Base-by-base conservation (phyloP, 352 stramenopile genomes). In the Ophiocytium majus region DNA sequence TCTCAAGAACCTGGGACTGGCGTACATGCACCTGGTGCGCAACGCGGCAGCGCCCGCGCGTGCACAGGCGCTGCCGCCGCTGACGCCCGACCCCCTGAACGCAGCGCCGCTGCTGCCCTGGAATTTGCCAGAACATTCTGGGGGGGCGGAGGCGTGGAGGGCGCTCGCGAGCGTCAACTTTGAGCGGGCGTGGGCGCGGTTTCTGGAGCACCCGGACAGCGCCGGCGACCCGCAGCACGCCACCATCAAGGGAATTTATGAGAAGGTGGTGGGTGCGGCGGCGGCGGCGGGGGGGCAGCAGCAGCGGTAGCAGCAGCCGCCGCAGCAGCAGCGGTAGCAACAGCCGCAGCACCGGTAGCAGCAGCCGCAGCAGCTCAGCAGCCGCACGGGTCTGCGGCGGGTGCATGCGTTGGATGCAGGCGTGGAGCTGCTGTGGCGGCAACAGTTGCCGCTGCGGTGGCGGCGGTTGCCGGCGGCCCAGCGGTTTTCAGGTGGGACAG, bases 1-100 rank as follows among this genome's bases (percentile, higher is more conserved):
- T 63, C 89, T 96, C 31, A 98, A 98, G 90, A 98, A 98, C 88
- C 86, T 97, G n/a, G 95, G 95, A 31, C 88, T 98, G 0, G 94
- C 92, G 32, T 97, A 98, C 80, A 93, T 97, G 50, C 93, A 98
- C 88, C 96, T 98, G 23, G 92, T 97, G 1, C 83, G 90, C 23
- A 91, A 57, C 79, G 88, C 23, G 23, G 32, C 66, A 14, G 31
- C 57, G 35, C 64, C 36, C 0, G 37, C 79, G 10, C 5, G 14
- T 14, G 43, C 43, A 14, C 43, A 14, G 5, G 5, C 5, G 5
- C 43, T 57, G 43, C 43, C 43, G 43, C 19, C 1, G 9, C 28
- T 75, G 9, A 9, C 19, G 31, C n/a, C 34, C n/a, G 84, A 88
- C 34, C 79, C 79, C 28, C 80, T 88, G 23, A 79, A 81, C 19